Evolutionary conservation across 2,329 filamentous ascomycete genomes (phyloP), one percentile per base, ranked within the genome.

Genomic region (Ramichloridium luteum): DNA sequence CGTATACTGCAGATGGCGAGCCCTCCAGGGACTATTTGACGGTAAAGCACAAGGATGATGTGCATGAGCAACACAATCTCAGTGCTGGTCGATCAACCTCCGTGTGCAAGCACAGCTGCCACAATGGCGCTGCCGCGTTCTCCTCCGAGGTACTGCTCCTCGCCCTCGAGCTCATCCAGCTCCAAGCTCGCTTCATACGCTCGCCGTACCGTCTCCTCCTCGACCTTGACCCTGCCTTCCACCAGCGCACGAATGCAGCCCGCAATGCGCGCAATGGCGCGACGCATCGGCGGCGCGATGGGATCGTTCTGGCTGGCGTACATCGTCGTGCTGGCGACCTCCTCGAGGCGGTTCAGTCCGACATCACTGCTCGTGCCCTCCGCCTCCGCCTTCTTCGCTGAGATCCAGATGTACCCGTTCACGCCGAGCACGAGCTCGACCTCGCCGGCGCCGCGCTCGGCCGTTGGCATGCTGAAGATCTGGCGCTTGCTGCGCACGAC

Each of bases 301-400:
- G 74, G 69, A 54, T 96, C 88, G 54, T 98, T 98, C 62, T 94
- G 85, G 53, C 82, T 92, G 34, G 82, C 90, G 60, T 98, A 98
- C 46, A 93, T 84, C 32, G 78, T 81, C 48, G 76, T 75, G 41
- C 77, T 85, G 13, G 90, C 80, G 45, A 67, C 76, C 60, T 98
- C 90, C 56, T 96, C 90, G 55, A 94, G 70, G 43, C 81, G 72
- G 32, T 84, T 93, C 49, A 94, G 82, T 2, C 69, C 68, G 6
- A 63, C 74, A 52, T 64, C 67, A 10, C 59, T 61, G n/a, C 58
- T 55, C n/a, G 63, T 60, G 26, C 68, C 56, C 12, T 53, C 53
- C 3, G 68, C 70, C 44, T 81, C 76, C 5, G 80, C 62, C 48
- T 93, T 84, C 61, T 83, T 86, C 57, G 78, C 77, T 13, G 32